Evolutionary conservation across 1,139 yeast species (phyloP).

Genomic region (Debaryomyces singareniensis): DNA sequence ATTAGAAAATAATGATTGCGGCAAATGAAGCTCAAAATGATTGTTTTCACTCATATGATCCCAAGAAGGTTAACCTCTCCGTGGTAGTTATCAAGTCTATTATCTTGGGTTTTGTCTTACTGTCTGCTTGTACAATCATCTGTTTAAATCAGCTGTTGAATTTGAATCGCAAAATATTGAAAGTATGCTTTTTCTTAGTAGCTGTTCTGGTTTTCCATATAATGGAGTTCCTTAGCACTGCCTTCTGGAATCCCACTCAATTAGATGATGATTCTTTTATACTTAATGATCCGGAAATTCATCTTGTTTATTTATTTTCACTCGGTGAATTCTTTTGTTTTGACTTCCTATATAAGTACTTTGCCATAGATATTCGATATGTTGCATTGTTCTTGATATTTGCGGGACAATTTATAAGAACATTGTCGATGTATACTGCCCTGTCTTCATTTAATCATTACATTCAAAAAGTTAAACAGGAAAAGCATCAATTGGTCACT

Average conservation of each 20-base stretch:
- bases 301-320: constrained; percentile 48
- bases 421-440: constrained; percentile 83
- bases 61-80: constrained; percentile 23
- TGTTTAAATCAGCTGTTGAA: too few relatives aligned
- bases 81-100: constrained; percentile 28
- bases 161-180: too few relatives aligned
- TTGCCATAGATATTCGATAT: neutral
- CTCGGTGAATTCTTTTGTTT: constrained; percentile 16
- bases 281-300: constrained; percentile 64
- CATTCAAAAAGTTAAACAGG: constrained; percentile 47
- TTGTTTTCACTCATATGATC: too few relatives aligned
- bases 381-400: constrained; percentile 45
- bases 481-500: constrained; percentile 62
- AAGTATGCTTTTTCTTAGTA: constrained; percentile 37
- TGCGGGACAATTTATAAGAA: constrained; percentile 62
- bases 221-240: constrained; percentile 75
- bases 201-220: constrained; percentile 64
- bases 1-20: neutral
- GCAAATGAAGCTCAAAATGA: too few relatives aligned
- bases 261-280: constrained; percentile 74
- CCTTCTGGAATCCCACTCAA: constrained; percentile 59
- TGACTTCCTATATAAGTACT: constrained; percentile 2
- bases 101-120: constrained; percentile 21
- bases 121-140: constrained; percentile 9
- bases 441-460: constrained; percentile 83